These are phyloP conservation scores for Coniferiporia sulphurascens DNA, from an alignment of 1,284 basidiomycete genomes.

Conservation along the genomic window DNA sequence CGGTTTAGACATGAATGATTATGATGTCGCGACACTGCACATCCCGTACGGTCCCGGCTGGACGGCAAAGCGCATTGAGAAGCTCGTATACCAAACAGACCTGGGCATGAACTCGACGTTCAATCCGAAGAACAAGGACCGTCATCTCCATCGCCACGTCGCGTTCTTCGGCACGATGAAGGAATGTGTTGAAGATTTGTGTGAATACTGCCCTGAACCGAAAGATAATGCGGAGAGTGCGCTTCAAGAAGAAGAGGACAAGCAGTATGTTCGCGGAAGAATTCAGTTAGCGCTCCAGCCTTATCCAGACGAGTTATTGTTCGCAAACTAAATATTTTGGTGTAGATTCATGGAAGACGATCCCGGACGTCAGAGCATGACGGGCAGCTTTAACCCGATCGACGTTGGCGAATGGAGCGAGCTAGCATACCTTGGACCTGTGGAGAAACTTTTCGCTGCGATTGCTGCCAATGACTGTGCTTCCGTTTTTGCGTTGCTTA, in stretches of 20 bases:
- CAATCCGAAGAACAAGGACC: constrained; percentile 55
- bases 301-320: constrained; percentile 29
- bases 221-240: constrained; percentile 46
- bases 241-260: constrained; percentile 47
- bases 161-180: constrained; percentile 56
- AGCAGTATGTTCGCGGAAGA: constrained; percentile 47
- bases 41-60: constrained; percentile 61
- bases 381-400: constrained; percentile 60
- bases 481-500: constrained; percentile 35
- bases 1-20: constrained; percentile 53
- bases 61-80: constrained; percentile 53
- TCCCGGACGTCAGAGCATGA: constrained; percentile 54
- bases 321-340: no score
- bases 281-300: constrained; percentile 30
- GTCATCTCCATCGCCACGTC: constrained; percentile 54
- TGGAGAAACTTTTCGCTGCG: constrained; percentile 49
- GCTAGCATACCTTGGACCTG: constrained; percentile 50
- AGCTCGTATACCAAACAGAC: constrained; percentile 52
- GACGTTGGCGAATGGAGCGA: constrained; percentile 60
- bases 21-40: constrained; percentile 51
- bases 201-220: constrained; percentile 51
- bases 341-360: constrained; percentile 35
- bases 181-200: constrained; percentile 56
- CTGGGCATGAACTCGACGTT: constrained; percentile 58
- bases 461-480: constrained; percentile 40